These are phyloP conservation scores for Toxicodendron radicans DNA, from an alignment of 345 rosid genomes.

Conservation along the genomic window DNA sequence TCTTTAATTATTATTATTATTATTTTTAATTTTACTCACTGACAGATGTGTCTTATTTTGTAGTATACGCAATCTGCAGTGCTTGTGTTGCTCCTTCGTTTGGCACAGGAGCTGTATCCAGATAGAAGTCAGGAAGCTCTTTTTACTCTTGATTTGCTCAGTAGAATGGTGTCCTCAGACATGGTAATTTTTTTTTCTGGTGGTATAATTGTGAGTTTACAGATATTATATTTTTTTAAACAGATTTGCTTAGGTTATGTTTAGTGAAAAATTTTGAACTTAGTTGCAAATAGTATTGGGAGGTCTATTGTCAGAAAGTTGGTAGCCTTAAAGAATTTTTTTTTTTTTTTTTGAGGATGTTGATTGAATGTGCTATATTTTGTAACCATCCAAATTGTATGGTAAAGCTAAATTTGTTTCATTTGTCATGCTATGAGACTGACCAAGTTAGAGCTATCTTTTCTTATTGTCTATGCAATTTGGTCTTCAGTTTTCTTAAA, in stretches of 20 bases:
- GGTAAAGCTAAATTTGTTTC: not conserved
- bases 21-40: not conserved
- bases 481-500: slow-evolving; percentile 8
- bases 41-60: slow-evolving; percentile 24
- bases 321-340: slow-evolving; percentile 4
- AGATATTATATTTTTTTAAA: not conserved
- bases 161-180: slow-evolving; percentile 76
- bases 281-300: not conserved
- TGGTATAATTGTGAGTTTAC: slow-evolving; percentile 9
- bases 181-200: slow-evolving; percentile 45
- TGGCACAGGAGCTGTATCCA: slow-evolving; percentile 60
- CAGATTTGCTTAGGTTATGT: not conserved
- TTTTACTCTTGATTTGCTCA: slow-evolving; percentile 69
- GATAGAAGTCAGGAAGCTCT: slow-evolving; percentile 59
- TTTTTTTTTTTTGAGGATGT: not conserved
- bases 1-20: not conserved
- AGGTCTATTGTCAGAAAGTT: not conserved
- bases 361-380: not conserved
- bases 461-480: slow-evolving; percentile 12
- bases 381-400: not conserved
- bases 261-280: not conserved
- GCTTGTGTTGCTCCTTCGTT: slow-evolving; percentile 67
- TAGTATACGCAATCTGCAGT: slow-evolving; percentile 75
- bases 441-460: slow-evolving; percentile 12
- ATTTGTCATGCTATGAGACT: slow-evolving; percentile 6